Evolutionary conservation across 768 basidiomycete species (phyloP), one percentile per base, ranked within the genome.

Genomic region (Austroboletus eburneus): DNA sequence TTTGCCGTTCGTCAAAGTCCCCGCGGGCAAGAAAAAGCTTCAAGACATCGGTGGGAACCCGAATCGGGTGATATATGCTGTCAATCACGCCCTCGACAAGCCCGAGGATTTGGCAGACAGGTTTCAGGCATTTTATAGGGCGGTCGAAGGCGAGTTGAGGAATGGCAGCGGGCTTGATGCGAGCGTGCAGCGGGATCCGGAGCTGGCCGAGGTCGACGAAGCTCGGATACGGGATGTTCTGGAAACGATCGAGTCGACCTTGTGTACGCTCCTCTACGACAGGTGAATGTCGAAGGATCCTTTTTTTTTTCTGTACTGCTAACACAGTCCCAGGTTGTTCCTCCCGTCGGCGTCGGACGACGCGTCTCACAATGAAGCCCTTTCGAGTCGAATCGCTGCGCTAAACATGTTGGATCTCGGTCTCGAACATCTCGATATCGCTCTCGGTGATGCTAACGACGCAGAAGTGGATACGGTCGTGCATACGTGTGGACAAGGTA

Each of bases 351-450:
- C 79, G 17, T 73, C 78, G n/a, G 79, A 82, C 42, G 95, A 99
- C 57, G 72, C 78, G 0, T 84, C 83, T 1, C 94, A 96, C 61
- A 93, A 99, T 61, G 90, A 91, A 57, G 87, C 91, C 0, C 72
- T 99, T 4, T 82, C 93, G 0, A 87, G 83, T 58, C 81, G 94
- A 5, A 83, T 97, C 14, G 91, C 91, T 13, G 94, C 93, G 1
- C 72, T 99, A 37, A 93, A 94, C 55, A 79, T 93, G 75, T 73
- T 98, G 2, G 95, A 97, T 63, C 72, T 99, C 0, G 77, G 83
- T 2, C 71, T 98, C 9, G 85, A 87, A 32, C 93, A 98, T 68
- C 79, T 99, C 1, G 95, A 94, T 14, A 77, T 98, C 9, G 83
- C 91, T 43, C 79, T 90, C 0, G 83, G 80, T 3, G 54, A 63